A percentile compares a stretch with the other conserved stretches of the same genome.
Evolutionary conservation across 2,329 filamentous ascomycete species (phyloP).

Genomic region (Hymenotorrendiella dingleyae): DNA sequence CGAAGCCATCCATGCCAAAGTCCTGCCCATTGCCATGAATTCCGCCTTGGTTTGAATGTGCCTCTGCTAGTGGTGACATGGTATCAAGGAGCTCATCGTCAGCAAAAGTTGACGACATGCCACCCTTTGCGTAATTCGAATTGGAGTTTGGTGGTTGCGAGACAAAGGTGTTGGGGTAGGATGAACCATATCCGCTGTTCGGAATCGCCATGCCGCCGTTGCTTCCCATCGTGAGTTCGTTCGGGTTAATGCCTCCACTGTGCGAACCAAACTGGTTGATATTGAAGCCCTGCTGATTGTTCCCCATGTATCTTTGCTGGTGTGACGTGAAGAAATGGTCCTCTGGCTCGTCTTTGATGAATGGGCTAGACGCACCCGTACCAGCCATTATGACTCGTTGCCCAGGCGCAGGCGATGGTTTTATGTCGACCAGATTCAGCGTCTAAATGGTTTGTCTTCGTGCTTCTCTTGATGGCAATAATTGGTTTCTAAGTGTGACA

Average conservation of each 20-base stretch:
- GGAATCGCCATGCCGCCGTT: slow-evolving; percentile 42
- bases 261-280: slow-evolving; percentile 33
- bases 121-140: slow-evolving; percentile 67
- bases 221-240: slow-evolving; percentile 69
- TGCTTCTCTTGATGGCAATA: slow-evolving; percentile 12
- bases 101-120: slow-evolving; percentile 57
- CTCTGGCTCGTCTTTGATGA: slow-evolving; percentile 64
- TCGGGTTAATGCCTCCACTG: slow-evolving; percentile 69
- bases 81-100: slow-evolving; percentile 85
- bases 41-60: slow-evolving; percentile 36
- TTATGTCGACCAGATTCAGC: slow-evolving; percentile 11
- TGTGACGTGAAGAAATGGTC: slow-evolving; percentile 46
- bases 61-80: slow-evolving; percentile 43
- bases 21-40: slow-evolving; percentile 51
- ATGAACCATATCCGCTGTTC: slow-evolving; percentile 44
- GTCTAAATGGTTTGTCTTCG: slow-evolving; percentile 15
- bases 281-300: slow-evolving; percentile 36
- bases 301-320: slow-evolving; percentile 28
- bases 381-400: slow-evolving; percentile 29
- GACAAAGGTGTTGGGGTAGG: slow-evolving; percentile 57
- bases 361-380: slow-evolving; percentile 42
- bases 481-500: slow-evolving; percentile 23
- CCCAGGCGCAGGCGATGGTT: slow-evolving; percentile 11
- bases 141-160: slow-evolving; percentile 48
- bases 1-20: slow-evolving; percentile 49